Evolutionary conservation across 169 alveolate genomes (phyloP), one percentile per base, ranked within the genome.

Genomic region (Neospora caninum): DNA sequence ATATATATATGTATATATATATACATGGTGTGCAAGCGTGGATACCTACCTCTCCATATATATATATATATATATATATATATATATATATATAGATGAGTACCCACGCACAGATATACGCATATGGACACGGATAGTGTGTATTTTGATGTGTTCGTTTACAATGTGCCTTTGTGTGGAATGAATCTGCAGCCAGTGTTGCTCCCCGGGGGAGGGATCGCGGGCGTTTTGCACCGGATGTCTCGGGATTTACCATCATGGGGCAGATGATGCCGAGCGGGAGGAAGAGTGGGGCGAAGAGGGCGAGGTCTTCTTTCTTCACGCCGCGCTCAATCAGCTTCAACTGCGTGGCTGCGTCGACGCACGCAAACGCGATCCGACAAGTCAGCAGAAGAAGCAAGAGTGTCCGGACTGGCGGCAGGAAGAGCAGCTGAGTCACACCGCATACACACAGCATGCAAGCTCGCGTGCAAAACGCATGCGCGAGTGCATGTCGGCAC

Each of bases 231-330:
- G n/a, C n/a, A n/a, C 13, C 58, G 58, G 58, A 49, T 4, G 4
- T 49, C 13, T 13, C 13, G 4, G 58, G 58, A 4, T 80, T 41
- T 38, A 92, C 94, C 43, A 78, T 25, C 54, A 92, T 34, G 27
- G 94, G 91, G 84, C 86, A 53, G 70, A 80, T 13, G 49, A 92
- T 92, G 39, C 95, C 95, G 54, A 83, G 39, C 0, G 93, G 92
- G n/a, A 88, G n/a, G 64, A 83, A 4, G 89, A 88, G 84, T 0
- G 93, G 93, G 22, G 93, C 93, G 43, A 92, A 67, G 34, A 83
- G 39, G 10, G 95, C 95, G 70, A 92, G 95, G 67, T 70, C 82
- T 84, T 92, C 95, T 88, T 92, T 92, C 67, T 92, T 25, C 41
- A 80, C 53, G 36, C 95, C 95, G 45, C 45, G 43, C 45, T 92